phyloP scores from a whole-genome alignment of 768 basidiomycete genomes.

The Xerocomellus intermedius region DNA sequence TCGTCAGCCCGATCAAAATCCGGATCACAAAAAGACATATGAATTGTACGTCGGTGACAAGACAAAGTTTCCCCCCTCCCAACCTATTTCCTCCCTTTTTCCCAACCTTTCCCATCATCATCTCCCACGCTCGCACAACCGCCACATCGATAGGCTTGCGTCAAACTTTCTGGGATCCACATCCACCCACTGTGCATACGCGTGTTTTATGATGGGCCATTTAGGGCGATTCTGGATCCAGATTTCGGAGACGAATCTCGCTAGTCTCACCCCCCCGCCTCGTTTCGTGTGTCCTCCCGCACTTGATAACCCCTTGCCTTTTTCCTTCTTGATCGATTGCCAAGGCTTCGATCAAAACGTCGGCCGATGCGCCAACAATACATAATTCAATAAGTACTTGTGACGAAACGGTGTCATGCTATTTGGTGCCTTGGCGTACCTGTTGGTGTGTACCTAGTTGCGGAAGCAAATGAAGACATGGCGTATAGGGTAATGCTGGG shows the following conservation, averaged over 20 bases:
- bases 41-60: neutral
- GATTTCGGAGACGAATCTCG: neutral
- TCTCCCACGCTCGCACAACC: conserved; percentile 13
- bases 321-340: neutral
- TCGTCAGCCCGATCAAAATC: too few relatives aligned
- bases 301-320: neutral
- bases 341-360: neutral
- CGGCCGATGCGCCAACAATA: neutral
- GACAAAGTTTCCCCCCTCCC: neutral
- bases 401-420: neutral
- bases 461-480: neutral
- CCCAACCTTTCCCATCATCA: neutral
- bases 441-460: neutral
- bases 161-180: neutral
- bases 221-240: neutral
- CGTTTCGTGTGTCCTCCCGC: neutral
- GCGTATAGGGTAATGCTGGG: neutral
- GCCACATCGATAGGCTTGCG: neutral
- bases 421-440: neutral
- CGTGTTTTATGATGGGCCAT: neutral
- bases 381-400: neutral
- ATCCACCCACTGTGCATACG: too few relatives aligned
- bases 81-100: neutral
- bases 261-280: neutral
- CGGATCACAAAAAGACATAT: too few relatives aligned